These are phyloP conservation scores for Hypericum androsaemum DNA, from an alignment of 345 rosid species.

Conservation along the genomic window DNA sequence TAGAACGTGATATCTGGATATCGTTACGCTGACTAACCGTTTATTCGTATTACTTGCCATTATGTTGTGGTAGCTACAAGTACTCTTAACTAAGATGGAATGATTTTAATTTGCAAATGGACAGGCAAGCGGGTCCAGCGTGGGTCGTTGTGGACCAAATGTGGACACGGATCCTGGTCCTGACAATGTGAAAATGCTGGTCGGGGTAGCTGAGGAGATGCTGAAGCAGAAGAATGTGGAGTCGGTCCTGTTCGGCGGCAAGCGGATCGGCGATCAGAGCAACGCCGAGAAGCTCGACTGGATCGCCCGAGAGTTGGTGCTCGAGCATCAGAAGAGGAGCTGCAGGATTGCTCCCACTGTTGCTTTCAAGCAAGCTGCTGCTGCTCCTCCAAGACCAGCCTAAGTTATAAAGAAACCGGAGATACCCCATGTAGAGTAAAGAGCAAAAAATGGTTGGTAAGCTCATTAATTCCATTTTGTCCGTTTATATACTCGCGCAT, in stretches of 20 bases:
- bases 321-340: slow-evolving; percentile 90
- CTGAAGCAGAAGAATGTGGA: slow-evolving; percentile 92
- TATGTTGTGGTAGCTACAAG: too few species aligned
- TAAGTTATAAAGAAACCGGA: slow-evolving; percentile 13
- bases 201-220: slow-evolving; percentile 79
- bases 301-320: slow-evolving; percentile 78
- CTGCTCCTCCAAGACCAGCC: slow-evolving; percentile 24
- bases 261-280: slow-evolving; percentile 62
- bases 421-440: slow-evolving; percentile 17
- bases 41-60: too few species aligned
- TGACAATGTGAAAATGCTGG: slow-evolving; percentile 61
- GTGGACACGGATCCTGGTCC: slow-evolving; percentile 63
- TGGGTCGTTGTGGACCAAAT: slow-evolving; percentile 52
- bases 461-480: slow-evolving; percentile 2
- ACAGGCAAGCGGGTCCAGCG: slow-evolving; percentile 78
- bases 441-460: slow-evolving; percentile 18
- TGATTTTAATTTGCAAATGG: neutral
- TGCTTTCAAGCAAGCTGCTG: slow-evolving; percentile 76
- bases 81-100: too few species aligned
- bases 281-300: slow-evolving; percentile 81
- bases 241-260: slow-evolving; percentile 79
- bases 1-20: too few species aligned
- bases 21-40: too few species aligned
- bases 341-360: slow-evolving; percentile 94
- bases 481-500: too few species aligned